A percentile compares a stretch with the other conserved stretches of the same genome.
These are phyloP conservation scores for Xerophyta viscosa DNA, from an alignment of 106 monocot genomes.

Conservation along the genomic window DNA sequence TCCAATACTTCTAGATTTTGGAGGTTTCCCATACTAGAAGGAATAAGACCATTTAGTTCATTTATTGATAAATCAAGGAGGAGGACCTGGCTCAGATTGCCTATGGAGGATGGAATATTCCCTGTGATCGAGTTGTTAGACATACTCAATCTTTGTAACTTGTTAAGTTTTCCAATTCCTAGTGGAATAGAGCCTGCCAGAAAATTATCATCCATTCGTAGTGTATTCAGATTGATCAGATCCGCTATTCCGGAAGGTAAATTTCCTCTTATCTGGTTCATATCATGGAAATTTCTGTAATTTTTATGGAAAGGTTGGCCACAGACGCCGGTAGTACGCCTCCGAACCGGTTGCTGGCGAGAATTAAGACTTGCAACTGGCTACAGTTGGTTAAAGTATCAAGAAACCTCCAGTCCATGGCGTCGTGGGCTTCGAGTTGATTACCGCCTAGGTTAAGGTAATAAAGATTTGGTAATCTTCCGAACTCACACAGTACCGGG, in stretches of 20 bases:
- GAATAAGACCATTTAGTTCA: background rate
- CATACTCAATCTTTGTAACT: background rate
- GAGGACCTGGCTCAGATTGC: background rate
- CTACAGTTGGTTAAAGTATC: slow-evolving; percentile 5
- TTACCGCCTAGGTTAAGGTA: background rate
- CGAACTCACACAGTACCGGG: background rate
- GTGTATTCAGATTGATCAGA: background rate
- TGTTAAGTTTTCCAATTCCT: slow-evolving; percentile 3
- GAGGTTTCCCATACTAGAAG: slow-evolving; percentile 3
- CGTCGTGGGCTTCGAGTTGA: background rate
- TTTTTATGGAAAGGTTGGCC: slow-evolving; percentile 1
- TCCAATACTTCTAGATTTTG: background rate
- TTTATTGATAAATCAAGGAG: background rate
- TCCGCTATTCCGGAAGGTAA: slow-evolving; percentile 1
- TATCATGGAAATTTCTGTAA: background rate
- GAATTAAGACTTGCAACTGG: background rate
- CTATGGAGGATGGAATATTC: background rate
- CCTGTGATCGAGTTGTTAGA: background rate
- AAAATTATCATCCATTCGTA: background rate
- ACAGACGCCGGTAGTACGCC: background rate
- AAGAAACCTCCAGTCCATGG: background rate
- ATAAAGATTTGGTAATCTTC: background rate
- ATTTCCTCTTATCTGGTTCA: background rate
- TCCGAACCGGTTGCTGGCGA: background rate
- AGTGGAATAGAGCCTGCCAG: slow-evolving; percentile 1